A percentile compares a stretch with the other conserved stretches of the same genome.
phyloP scores from a whole-genome alignment of 2,329 filamentous ascomycete genomes.

The Onygena corvina region DNA sequence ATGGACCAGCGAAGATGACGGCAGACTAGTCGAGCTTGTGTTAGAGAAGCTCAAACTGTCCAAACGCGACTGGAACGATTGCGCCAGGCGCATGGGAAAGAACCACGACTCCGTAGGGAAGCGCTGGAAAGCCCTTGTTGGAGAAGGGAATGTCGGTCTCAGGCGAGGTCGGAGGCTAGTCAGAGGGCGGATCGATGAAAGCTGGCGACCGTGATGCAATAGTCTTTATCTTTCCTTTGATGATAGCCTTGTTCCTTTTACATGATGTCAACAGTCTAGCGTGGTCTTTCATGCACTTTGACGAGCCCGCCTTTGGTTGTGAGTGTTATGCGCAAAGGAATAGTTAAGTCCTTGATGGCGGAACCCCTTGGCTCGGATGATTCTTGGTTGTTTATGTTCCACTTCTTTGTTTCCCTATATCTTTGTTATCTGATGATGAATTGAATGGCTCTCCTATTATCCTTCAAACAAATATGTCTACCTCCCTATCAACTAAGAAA shows the following conservation, averaged over 20 bases:
- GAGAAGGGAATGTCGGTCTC: slow-evolving; percentile 34
- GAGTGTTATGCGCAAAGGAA: background rate
- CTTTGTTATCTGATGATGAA: background rate
- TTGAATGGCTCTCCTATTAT: slow-evolving; percentile 1
- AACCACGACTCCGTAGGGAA: slow-evolving; percentile 31
- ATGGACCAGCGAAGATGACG: slow-evolving; percentile 34
- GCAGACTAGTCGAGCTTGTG: slow-evolving; percentile 33
- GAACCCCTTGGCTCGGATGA: background rate
- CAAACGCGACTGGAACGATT: slow-evolving; percentile 36
- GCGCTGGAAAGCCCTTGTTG: slow-evolving; percentile 34
- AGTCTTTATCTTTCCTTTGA: slow-evolving; percentile 6
- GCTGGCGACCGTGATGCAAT: slow-evolving; percentile 17
- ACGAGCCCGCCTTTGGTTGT: background rate
- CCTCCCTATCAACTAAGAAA: no score
- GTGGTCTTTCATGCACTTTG: background rate
- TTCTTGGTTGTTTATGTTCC: background rate
- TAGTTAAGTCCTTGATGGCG: background rate
- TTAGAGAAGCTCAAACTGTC: slow-evolving; percentile 35
- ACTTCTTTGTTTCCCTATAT: background rate
- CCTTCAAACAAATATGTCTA: background rate
- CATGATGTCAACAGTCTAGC: background rate
- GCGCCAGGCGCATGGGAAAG: slow-evolving; percentile 32
- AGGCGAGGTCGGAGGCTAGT: slow-evolving; percentile 24
- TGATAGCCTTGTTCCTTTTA: slow-evolving; percentile 10
- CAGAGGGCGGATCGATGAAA: slow-evolving; percentile 20